A percentile compares a stretch with the other conserved stretches of the same genome.
Conservation (phyloP, 2,329 filamentous ascomycete genomes). For the Fusarium sp. region DNA sequence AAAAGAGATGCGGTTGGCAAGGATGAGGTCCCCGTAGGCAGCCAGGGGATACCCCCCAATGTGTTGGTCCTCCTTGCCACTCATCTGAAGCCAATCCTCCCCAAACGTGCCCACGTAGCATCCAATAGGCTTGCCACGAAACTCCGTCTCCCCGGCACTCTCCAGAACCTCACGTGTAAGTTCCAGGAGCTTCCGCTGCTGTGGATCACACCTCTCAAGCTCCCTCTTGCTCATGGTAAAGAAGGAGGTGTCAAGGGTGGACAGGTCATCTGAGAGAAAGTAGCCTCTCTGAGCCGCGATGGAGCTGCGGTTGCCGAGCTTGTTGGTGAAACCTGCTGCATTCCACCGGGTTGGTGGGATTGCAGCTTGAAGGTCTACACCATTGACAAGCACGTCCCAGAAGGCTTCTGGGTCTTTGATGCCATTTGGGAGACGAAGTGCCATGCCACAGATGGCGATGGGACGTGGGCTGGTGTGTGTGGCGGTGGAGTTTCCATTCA, state of each 20-base stretch:
- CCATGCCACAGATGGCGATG: neutral
- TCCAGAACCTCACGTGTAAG: neutral
- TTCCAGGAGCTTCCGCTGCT: slow-evolving; percentile 40
- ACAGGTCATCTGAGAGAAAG: slow-evolving; percentile 44
- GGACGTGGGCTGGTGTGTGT: neutral
- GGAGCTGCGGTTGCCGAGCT: neutral
- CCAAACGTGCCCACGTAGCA: slow-evolving; percentile 43
- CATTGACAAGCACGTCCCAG: neutral
- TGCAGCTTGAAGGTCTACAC: neutral
- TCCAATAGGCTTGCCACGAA: slow-evolving; percentile 27
- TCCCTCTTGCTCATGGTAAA: slow-evolving; percentile 39
- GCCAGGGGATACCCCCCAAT: neutral
- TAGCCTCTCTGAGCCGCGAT: slow-evolving; percentile 40
- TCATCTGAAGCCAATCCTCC: slow-evolving; percentile 29
- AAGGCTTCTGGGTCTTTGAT: neutral
- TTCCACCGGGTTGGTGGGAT: neutral
- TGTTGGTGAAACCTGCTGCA: neutral
- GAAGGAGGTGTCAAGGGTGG: slow-evolving; percentile 40
- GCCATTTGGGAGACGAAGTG: neutral
- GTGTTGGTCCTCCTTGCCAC: neutral
- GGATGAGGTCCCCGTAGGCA: neutral
- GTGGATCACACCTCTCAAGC: slow-evolving; percentile 46
- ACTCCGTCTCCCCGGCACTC: neutral
- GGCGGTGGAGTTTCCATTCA: neutral
- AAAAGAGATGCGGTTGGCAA: neutral